phyloP scores from a whole-genome alignment of 495 filamentous ascomycete genomes.

The Hypoxylon intermedium region DNA sequence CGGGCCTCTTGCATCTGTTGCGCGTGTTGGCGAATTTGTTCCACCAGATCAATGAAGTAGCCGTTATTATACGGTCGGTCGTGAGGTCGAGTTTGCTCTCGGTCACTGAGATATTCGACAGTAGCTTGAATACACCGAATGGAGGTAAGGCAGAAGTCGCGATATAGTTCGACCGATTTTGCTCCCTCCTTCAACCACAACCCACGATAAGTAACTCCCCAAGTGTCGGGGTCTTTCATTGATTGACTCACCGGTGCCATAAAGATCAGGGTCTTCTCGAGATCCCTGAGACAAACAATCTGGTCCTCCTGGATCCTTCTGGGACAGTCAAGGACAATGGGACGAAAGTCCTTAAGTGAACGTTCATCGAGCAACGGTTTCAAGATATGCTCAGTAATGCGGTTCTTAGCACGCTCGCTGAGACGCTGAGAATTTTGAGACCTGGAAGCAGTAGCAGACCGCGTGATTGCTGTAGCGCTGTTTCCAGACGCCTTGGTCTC shows the following conservation, averaged over 20 bases:
- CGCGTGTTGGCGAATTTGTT: constrained; percentile 81
- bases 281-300: constrained; percentile 83
- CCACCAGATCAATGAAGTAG: constrained; percentile 93
- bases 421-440: constrained; percentile 51
- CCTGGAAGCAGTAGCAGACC: constrained; percentile 54
- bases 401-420: constrained; percentile 58
- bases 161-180: constrained; percentile 69
- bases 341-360: constrained; percentile 76
- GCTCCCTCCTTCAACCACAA: constrained; percentile 75
- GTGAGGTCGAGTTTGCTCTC: constrained; percentile 77
- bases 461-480: constrained; percentile 49
- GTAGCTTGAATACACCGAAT: constrained; percentile 86
- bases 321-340: constrained; percentile 76
- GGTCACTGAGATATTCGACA: constrained; percentile 77
- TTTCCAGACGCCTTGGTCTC: constrained; percentile 28
- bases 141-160: constrained; percentile 84
- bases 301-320: constrained; percentile 77
- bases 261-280: constrained; percentile 88
- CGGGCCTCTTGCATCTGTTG: constrained; percentile 60
- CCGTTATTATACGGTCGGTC: constrained; percentile 89
- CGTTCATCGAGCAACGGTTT: constrained; percentile 58
- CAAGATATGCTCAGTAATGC: constrained; percentile 62
- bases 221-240: constrained; percentile 55
- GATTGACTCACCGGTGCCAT: constrained; percentile 84
- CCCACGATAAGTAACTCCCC: constrained; percentile 71